Base-by-base conservation (phyloP, 2,329 filamentous ascomycete species). In the Xylaria digitata region DNA sequence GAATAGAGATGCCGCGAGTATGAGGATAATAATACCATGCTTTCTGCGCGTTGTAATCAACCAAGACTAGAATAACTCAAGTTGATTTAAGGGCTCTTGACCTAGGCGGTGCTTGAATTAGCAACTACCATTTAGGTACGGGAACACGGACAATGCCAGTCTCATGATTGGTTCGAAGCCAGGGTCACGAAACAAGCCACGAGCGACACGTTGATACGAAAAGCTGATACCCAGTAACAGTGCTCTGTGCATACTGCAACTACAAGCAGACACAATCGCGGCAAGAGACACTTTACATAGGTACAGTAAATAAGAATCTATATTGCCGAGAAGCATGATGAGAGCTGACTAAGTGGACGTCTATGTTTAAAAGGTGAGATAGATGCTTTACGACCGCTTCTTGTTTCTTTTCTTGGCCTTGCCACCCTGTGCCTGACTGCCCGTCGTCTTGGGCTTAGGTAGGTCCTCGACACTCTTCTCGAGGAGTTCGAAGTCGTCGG, bases 401-500 rank as follows among this genome's bases (percentile, higher is more conserved):
- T 84, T 87, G 74, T 82, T 86, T 69, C 85, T 77, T 80, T 85
- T 87, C 79, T 81, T 85, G 60, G 82, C 78, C 81, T 80, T 80
- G 71, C 76, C 77, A 64, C 78, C 77, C 74, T 85, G 81, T 42
- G 80, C 76, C 53, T 79, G 78, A 72, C 72, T 78, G 4, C 85
- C 83, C 19, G 82, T 84, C 3, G 84, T 75, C 80, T 86, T 87
- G 66, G 80, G 81, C 76, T 83, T 83, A 69, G 77, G 78, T 23
- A 88, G 80, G 58, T 85, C 85, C 69, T 87, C 85, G 21, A 85
- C 82, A 72, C 85, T 87, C 80, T 88, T 88, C 75, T 89, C 87
- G 9, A 90, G 79, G 48, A 89, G 78, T 80, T 90, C 88, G 78
- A 88, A 90, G 75, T 89, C 86, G 60, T 87, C 87, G 21, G 85